A percentile compares a stretch with the other conserved stretches of the same genome.
Conservation (phyloP, 169 alveolate genomes). For the Eimeria necatrix region DNA sequence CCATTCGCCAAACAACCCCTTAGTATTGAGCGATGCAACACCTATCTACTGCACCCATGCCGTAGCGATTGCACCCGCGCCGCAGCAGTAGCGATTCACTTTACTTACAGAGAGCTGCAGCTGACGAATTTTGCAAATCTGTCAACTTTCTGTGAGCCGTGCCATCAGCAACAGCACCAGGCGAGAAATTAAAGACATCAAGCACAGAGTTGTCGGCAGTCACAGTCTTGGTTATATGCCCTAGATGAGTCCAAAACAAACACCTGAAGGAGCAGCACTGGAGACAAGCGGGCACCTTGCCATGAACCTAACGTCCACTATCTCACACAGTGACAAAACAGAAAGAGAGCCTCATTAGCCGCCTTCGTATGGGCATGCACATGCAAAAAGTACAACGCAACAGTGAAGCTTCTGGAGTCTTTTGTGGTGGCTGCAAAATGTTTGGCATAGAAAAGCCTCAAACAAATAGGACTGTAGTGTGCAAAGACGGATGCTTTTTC, state of each 20-base stretch:
- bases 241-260: slow-evolving; percentile 52
- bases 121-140: slow-evolving; percentile 49
- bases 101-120: slow-evolving; percentile 64
- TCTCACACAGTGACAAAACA: no score
- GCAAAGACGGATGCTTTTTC: not conserved
- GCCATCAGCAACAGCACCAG: slow-evolving; percentile 61
- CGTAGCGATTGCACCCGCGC: not conserved
- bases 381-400: not conserved
- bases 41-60: not conserved
- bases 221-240: slow-evolving; percentile 59
- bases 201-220: slow-evolving; percentile 54
- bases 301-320: no score
- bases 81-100: not conserved
- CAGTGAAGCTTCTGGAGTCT: not conserved
- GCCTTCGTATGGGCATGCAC: not conserved
- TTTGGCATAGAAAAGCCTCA: not conserved
- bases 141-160: slow-evolving; percentile 55
- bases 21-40: not conserved
- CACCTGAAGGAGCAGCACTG: slow-evolving; percentile 50
- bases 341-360: not conserved
- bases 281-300: no score
- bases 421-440: no score
- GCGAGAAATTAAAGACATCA: slow-evolving; percentile 48
- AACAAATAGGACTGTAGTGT: not conserved
- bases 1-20: not conserved